phyloP scores from a whole-genome alignment of 805 yeast species.

The Starmerella bombi region DNA sequence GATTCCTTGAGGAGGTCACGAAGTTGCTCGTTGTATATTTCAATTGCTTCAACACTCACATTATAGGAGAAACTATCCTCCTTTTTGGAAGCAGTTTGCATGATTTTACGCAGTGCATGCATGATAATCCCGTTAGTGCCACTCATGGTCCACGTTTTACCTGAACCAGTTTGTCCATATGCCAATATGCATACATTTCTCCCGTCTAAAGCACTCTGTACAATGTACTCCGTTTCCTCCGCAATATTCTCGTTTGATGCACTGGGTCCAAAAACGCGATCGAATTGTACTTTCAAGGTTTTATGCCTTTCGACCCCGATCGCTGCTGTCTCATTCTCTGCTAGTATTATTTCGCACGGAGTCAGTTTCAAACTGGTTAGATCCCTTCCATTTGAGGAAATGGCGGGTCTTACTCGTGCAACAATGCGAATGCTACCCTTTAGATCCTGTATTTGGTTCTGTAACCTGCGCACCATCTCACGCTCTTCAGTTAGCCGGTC shows the following conservation, averaged over 20 bases:
- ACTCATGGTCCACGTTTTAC: conserved; percentile 88
- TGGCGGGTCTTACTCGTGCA: conserved; percentile 63
- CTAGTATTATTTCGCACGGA: conserved; percentile 1
- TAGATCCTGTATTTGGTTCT: conserved; percentile 65
- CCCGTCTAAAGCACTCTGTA: conserved; percentile 80
- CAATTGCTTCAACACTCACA: conserved; percentile 57
- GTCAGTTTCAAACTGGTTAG: conserved; percentile 1
- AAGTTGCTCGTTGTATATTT: conserved; percentile 75
- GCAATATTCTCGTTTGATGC: conserved; percentile 53
- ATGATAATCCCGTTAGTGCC: conserved; percentile 69
- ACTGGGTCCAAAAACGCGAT: conserved; percentile 51
- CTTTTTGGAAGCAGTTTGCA: conserved; percentile 46
- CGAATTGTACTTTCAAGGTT: conserved; percentile 46
- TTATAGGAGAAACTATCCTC: conserved; percentile 26
- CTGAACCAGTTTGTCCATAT: conserved; percentile 94
- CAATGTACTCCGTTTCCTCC: conserved; percentile 71
- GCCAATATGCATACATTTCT: conserved; percentile 87
- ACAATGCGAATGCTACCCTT: conserved; percentile 88
- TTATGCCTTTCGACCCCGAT: conserved; percentile 3
- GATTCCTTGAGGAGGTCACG: conserved; percentile 45
- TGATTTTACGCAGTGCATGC: conserved; percentile 56
- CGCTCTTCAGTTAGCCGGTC: conserved; percentile 4
- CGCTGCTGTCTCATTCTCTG: background rate
- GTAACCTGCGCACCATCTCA: conserved; percentile 42
- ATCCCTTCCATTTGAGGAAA: conserved; percentile 16